Evolutionary conservation across 31 red algal genomes (phyloP), one percentile per base, ranked within the genome.

Genomic region (Pterothamnion heteromorphum): DNA sequence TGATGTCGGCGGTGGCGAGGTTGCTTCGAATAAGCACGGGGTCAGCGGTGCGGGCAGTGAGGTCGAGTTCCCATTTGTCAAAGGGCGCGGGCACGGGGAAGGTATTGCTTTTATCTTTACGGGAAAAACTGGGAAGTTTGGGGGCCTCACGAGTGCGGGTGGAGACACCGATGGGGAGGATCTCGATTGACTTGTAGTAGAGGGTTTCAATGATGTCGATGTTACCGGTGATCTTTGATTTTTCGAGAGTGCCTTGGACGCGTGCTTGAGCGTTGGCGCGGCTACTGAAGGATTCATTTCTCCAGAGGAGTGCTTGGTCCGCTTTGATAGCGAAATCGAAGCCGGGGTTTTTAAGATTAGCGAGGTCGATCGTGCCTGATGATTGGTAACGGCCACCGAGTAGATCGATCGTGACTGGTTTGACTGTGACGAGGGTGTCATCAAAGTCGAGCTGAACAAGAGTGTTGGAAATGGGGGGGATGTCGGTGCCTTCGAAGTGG

Each of bases 1-100:
- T 5, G 85, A 89, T 74, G 20, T 89, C 9, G 26, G 39, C 85
- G 36, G 18, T 18, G 36, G 9, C 85, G 18, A 89, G 36, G 26
- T 89, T 89, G 18, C 85, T 43, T n/a, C 85, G 85, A 72, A 89
- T 89, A 14, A 89, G 36, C 18, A 89, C 14, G 36, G 85, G 85
- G 36, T 89, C 85, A 4, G 20, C 20, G 9, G 85, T 89, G 20
- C 9, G 9, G 18, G 74, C 9, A 18, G n/a, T 74, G 23, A 89
- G 14, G 39, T 89, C 31, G 18, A 89, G 85, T 74, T 44, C 14
- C 85, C 85, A 89, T 14, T 89, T 89, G 36, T 21, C 39, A 43
- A 74, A 89, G 85, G 85, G 85, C 4, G 23, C 85, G 20, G 80
- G 80, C 9, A 83, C 30, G 23, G 80, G 80, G 20, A 83, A 27